Conservation (phyloP, 2,329 filamentous ascomycete species). For the Emergomyces orientalis region DNA sequence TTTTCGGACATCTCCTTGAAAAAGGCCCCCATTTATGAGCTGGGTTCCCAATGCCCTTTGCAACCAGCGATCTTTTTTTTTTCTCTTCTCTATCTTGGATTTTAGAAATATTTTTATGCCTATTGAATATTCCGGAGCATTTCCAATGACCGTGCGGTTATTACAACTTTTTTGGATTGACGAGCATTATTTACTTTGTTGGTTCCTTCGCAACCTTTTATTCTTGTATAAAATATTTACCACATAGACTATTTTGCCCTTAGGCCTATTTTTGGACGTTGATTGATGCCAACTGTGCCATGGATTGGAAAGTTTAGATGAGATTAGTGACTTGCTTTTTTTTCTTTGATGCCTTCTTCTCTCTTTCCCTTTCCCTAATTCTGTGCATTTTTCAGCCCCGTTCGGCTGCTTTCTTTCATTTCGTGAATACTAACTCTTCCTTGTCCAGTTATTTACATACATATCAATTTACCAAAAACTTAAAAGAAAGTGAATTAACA, state of each 20-base stretch:
- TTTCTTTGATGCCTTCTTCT: neutral
- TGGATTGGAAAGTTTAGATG: neutral
- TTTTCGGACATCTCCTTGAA: neutral
- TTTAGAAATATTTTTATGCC: neutral
- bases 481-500: too few relatives aligned
- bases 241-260: neutral
- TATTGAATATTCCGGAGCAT: neutral
- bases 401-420: neutral
- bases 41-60: neutral
- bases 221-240: neutral
- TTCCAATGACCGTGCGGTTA: neutral
- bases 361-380: neutral
- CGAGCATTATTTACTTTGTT: neutral
- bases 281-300: neutral
- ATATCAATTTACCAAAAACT: neutral
- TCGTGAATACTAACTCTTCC: neutral
- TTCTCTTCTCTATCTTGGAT: neutral
- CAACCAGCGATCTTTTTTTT: neutral
- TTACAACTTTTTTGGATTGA: neutral
- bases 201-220: neutral
- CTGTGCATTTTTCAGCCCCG: too few relatives aligned
- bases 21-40: neutral
- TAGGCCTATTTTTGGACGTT: neutral
- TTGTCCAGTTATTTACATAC: neutral
- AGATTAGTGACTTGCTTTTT: neutral